Conservation (phyloP, 2,329 filamentous ascomycete species). For the Pestalotiopsis sp. region DNA sequence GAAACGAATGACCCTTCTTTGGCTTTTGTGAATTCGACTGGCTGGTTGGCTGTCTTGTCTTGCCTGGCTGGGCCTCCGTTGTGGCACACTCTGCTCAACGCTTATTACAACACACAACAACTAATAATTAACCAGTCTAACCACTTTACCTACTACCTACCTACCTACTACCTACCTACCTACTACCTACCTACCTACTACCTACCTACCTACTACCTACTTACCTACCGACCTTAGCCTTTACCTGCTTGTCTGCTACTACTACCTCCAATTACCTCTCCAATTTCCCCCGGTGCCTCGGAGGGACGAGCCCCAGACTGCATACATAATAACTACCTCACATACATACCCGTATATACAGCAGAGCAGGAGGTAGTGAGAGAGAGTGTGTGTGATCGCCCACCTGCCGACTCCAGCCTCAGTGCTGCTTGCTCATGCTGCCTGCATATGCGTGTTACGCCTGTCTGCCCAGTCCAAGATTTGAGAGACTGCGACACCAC, state of each 20-base stretch:
- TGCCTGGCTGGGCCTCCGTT: too few species aligned
- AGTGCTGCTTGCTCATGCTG: neutral
- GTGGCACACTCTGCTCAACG: too few species aligned
- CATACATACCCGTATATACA: neutral
- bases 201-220: neutral
- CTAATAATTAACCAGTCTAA: neutral
- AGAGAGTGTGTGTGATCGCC: neutral
- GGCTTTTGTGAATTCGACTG: too few species aligned
- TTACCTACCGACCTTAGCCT: neutral
- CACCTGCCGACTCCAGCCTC: neutral
- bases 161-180: neutral
- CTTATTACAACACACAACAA: neutral
- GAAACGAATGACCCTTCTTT: neutral
- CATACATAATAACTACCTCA: neutral
- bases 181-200: neutral
- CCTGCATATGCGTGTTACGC: neutral
- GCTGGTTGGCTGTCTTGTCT: too few species aligned
- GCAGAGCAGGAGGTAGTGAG: neutral
- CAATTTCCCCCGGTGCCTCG: neutral
- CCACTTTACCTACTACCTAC: neutral
- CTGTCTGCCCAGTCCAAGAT: neutral
- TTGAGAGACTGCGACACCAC: neutral
- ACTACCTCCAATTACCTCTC: neutral
- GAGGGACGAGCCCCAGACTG: neutral
- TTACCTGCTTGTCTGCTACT: neutral